Percentiles rank a stretch among this genome's conserved stretches.
Evolutionary conservation across 345 rosid genomes (phyloP).

Genomic region (Populus tremula): DNA sequence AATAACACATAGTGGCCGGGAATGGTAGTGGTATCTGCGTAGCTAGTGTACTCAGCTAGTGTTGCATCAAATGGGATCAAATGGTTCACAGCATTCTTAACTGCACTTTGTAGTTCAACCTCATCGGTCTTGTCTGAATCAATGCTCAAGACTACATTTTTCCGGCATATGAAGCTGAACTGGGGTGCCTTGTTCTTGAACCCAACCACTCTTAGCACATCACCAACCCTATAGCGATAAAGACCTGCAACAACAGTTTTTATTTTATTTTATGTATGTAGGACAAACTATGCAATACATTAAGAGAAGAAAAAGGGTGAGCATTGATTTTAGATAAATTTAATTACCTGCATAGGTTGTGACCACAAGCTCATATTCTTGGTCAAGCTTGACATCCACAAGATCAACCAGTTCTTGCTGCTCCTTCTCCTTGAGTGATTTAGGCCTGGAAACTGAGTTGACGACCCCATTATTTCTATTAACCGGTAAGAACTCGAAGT

Average conservation of each 20-base stretch:
- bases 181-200: slow-evolving; percentile 97
- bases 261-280: neutral
- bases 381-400: slow-evolving; percentile 87
- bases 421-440: slow-evolving; percentile 74
- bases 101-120: slow-evolving; percentile 90
- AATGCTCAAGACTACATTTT: slow-evolving; percentile 84
- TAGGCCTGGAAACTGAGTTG: slow-evolving; percentile 57
- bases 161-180: slow-evolving; percentile 90
- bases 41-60: slow-evolving; percentile 82
- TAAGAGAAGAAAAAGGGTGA: neutral
- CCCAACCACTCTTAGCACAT: slow-evolving; percentile 84
- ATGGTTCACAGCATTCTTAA: slow-evolving; percentile 77
- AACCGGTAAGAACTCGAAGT: slow-evolving; percentile 87
- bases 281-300: neutral
- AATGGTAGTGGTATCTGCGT: slow-evolving; percentile 64
- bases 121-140: slow-evolving; percentile 96
- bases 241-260: slow-evolving; percentile 49
- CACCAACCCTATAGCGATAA: slow-evolving; percentile 90
- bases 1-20: slow-evolving; percentile 91
- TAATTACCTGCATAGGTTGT: slow-evolving; percentile 89
- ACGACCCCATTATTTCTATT: slow-evolving; percentile 62
- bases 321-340: neutral
- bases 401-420: slow-evolving; percentile 84
- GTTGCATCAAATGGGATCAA: slow-evolving; percentile 71
- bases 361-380: slow-evolving; percentile 94